Base-by-base conservation (phyloP, 371 early-diverging fungal species). In the Mucor velutinosus region DNA sequence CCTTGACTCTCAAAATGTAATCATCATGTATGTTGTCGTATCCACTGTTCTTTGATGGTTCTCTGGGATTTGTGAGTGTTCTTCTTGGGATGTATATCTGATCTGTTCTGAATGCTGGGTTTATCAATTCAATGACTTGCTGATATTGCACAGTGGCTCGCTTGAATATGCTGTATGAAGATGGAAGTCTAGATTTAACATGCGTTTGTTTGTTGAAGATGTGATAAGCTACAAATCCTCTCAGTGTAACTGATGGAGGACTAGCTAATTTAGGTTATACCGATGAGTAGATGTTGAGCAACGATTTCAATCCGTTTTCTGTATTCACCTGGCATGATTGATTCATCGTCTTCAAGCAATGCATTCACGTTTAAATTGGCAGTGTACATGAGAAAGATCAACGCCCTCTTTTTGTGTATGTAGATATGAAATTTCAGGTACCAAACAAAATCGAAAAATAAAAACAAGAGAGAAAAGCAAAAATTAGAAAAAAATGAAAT, bases 11-110 rank as follows among this genome's bases (percentile, higher is more conserved):
- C 14, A 74, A 25, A 12, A 74, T 74, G 59, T 74, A 74, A 59
- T 74, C 75, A n/a, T 71, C 65, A 21, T 68, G 49, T 25, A 70
- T 67, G 60, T 74, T 74, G 32, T 74, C 75, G 39, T 62, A 65
- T 4, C 75, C 75, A 56, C 58, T 53, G 21, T 74, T 74, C 19
- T 67, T 74, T 17, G 71, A 64, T 21, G 75, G 68, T 57, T 62
- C 66, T n/a, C 60, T 62, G 14, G 75, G 75, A 33, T 67, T 35
- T 5, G 75, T 74, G 6, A 74, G 30, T 35, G 71, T 67, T 53
- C 75, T 67, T 45, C 53, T 70, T 0, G 73, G 73, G 62, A 68
- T 69, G 62, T 41, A 57, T 21, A 69, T 25, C 15, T 43, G 33
- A 3, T 64, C 68, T 15, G 49, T 47, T 23, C 41, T 62, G 41